Base-by-base conservation (phyloP, 2,329 filamentous ascomycete species). In the Cladorrhinum sp. region DNA sequence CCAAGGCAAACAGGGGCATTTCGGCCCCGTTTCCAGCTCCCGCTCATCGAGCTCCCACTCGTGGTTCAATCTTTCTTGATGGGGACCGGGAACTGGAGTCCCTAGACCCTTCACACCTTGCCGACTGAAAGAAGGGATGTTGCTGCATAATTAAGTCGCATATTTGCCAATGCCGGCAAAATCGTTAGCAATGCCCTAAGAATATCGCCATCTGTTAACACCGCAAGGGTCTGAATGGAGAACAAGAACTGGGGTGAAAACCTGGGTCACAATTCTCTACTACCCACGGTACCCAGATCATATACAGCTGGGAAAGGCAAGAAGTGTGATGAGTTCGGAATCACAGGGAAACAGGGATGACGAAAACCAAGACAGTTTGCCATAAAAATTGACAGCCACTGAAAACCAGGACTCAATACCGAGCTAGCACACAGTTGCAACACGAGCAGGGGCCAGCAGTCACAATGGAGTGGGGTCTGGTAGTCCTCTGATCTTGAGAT, bases 131-230 rank as follows among this genome's bases (percentile, higher is more conserved):
- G 51, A 55, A 61, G 49, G 62, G 55, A 61, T 56, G 64, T 13
- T 54, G 59, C 29, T 65, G 69, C 69, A 71, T 71, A 63, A 71
- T 65, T 64, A 62, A 55, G 60, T 59, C 57, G 66, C 65, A 66
- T 62, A 67, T 68, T 68, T 69, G 64, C 64, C 69, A 69, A 68
- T 70, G 67, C 67, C 66, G 70, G 69, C 62, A 71, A 71, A 70
- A 70, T 63, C 62, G 52, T 50, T 54, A 45, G 61, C 69, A 63
- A 69, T 68, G 68, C 67, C 66, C 67, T 63, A 59, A 60, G 29
- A 50, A 53, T 53, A 59, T 59, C 59, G 60, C 38, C 60, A 57
- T 65, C 63, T 64, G 52, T 56, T 58, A 59, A 45, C 56, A 62
- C 58, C 57, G 59, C 53, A 54, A 58, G 62, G 55, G 55, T 57